Percentiles rank a stretch among this genome's conserved stretches.
Evolutionary conservation across 306 rosid species (phyloP).

Genomic region (Quercus aquifolioides): DNA sequence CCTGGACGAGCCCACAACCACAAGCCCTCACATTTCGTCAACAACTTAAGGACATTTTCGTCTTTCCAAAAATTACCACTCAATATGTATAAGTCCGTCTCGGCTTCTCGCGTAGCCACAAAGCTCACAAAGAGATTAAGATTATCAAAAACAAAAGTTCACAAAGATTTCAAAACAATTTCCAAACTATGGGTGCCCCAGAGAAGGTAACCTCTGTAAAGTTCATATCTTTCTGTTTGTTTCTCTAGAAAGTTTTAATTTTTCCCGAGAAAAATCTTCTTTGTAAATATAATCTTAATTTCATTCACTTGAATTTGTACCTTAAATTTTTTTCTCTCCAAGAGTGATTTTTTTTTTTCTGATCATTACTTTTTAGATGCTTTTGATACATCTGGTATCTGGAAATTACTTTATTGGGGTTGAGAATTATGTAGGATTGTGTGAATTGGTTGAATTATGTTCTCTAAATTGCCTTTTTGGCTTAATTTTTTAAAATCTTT

Average conservation of each 20-base stretch:
- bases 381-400: too few relatives aligned
- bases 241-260: neutral
- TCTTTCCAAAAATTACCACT: neutral
- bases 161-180: neutral
- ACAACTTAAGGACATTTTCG: neutral
- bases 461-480: neutral
- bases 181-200: conserved; percentile 24
- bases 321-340: too few relatives aligned
- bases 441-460: neutral
- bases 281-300: neutral
- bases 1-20: conserved; percentile 12
- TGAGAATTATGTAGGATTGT: neutral
- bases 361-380: too few relatives aligned
- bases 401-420: neutral
- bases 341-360: too few relatives aligned
- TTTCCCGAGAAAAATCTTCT: neutral
- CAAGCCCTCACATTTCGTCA: neutral
- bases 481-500: neutral
- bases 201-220: conserved; percentile 23
- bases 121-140: neutral
- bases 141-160: neutral
- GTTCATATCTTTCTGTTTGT: conserved; percentile 1
- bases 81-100: neutral
- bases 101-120: neutral
- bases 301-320: neutral